Evolutionary conservation across 106 monocot genomes (phyloP), one percentile per base, ranked within the genome.

Genomic region (Dioscorea alata): DNA sequence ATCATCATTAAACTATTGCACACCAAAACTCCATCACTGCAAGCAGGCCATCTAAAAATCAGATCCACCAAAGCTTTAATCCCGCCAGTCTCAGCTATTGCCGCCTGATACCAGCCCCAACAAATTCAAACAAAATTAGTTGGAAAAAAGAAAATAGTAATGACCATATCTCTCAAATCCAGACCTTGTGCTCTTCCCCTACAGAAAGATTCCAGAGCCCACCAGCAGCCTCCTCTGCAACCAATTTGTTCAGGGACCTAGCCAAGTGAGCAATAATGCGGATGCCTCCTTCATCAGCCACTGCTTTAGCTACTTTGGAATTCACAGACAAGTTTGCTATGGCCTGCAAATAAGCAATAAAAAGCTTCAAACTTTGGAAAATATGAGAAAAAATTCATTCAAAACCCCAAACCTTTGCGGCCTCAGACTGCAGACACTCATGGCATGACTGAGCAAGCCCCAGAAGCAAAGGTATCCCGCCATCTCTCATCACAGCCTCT

Each of bases 161-260:
- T 23, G 54, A 14, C 18, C 54, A 15, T 54, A 14, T 18, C 15
- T 15, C 2, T 50, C 48, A 28, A 60, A 33, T 21, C 31, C 57
- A 64, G 66, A 97, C 96, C 97, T 97, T 97, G 74, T 97, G 92
- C 67, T 97, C 97, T 74, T 97, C 97, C 16, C 97, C 97, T 25
- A 97, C 97, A 54, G 97, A 97, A 67, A 97, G 97, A 68, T 97
- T 97, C 97, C 97, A 97, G 67, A 97, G 92, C 53, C 97, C 97
- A 61, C 97, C 97, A 66, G 97, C 97, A 74, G 92, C 97, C 72
- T 97, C 97, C 79, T 97, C 97, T 59, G 92, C 97, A 61, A 97
- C 97, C 67, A 97, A 70, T 66, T 83, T 86, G 70, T 97, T 97
- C 85, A 83, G 83, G 50, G 97, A 97, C 69, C 82, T 84, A 33